phyloP scores from a whole-genome alignment of 768 basidiomycete species.

The Bullera alba region DNA sequence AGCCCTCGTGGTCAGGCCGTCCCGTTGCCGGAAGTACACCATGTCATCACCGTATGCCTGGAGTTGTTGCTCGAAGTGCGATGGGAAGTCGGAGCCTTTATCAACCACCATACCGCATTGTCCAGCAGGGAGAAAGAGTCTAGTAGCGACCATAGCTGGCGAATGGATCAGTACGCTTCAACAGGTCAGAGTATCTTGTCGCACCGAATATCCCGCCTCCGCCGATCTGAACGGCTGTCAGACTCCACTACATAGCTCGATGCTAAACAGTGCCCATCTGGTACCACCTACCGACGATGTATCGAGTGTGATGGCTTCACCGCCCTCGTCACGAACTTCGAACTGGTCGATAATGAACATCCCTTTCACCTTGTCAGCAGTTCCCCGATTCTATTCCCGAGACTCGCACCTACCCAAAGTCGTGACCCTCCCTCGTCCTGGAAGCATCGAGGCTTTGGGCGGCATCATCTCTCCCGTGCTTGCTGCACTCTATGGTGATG shows the following conservation, averaged over 20 bases:
- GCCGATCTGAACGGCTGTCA: slow-evolving; percentile 23
- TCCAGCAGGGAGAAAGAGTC: slow-evolving; percentile 30
- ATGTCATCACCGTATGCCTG: slow-evolving; percentile 18
- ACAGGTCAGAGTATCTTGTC: neutral
- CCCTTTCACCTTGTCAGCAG: slow-evolving; percentile 13
- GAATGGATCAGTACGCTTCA: neutral
- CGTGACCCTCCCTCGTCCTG: slow-evolving; percentile 3
- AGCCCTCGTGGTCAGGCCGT: slow-evolving; percentile 30
- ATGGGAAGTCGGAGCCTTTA: slow-evolving; percentile 30
- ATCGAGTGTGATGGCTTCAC: slow-evolving; percentile 9
- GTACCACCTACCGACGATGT: slow-evolving; percentile 19
- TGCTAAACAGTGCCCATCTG: neutral
- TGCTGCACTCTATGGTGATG: too few relatives aligned
- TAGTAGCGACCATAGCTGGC: slow-evolving; percentile 32
- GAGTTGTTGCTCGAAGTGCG: slow-evolving; percentile 8
- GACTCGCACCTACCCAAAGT: neutral
- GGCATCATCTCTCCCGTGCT: too few relatives aligned
- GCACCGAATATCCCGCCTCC: slow-evolving; percentile 36
- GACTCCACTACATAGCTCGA: neutral
- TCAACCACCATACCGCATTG: slow-evolving; percentile 29
- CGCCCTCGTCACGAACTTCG: slow-evolving; percentile 14
- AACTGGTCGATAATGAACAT: slow-evolving; percentile 43
- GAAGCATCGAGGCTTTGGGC: neutral
- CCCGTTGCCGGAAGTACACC: slow-evolving; percentile 23
- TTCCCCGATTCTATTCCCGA: neutral